phyloP scores from a whole-genome alignment of 305 asterid genomes.

The Solanum hybrid region DNA sequence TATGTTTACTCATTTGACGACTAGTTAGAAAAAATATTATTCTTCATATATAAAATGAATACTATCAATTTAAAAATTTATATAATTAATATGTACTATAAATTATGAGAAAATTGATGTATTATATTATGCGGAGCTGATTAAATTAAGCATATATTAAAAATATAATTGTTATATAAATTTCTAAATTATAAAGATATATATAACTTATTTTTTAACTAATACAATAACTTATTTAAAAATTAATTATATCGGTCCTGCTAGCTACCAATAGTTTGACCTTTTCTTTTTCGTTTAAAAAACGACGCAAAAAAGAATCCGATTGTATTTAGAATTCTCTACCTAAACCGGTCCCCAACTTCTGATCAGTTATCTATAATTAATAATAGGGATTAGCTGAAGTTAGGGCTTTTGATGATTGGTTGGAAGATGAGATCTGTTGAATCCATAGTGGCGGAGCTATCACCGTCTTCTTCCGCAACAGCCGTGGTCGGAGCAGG shows the following conservation, averaged over 20 bases:
- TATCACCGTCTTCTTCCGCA: slow-evolving; percentile 6
- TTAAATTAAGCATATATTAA: neutral
- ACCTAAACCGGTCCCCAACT: neutral
- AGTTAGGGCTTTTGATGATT: neutral
- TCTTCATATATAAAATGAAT: too few relatives aligned
- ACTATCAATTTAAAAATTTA: too few relatives aligned
- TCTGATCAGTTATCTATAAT: neutral
- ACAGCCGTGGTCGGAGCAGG: neutral
- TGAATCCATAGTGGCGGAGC: slow-evolving; percentile 5
- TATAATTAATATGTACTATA: too few relatives aligned
- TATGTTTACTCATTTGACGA: neutral
- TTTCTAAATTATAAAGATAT: neutral
- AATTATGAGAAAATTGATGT: neutral
- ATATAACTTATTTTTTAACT: too few relatives aligned
- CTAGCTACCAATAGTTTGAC: neutral
- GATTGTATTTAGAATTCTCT: neutral
- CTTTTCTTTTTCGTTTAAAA: neutral
- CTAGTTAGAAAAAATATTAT: neutral
- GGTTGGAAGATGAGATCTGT: neutral
- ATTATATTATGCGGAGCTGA: too few relatives aligned
- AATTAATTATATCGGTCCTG: neutral
- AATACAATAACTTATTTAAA: neutral
- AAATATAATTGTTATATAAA: too few relatives aligned
- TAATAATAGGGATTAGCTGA: neutral
- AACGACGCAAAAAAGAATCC: neutral